Base-by-base conservation (phyloP, 116 monocot species). In the Thalassia testudinum region DNA sequence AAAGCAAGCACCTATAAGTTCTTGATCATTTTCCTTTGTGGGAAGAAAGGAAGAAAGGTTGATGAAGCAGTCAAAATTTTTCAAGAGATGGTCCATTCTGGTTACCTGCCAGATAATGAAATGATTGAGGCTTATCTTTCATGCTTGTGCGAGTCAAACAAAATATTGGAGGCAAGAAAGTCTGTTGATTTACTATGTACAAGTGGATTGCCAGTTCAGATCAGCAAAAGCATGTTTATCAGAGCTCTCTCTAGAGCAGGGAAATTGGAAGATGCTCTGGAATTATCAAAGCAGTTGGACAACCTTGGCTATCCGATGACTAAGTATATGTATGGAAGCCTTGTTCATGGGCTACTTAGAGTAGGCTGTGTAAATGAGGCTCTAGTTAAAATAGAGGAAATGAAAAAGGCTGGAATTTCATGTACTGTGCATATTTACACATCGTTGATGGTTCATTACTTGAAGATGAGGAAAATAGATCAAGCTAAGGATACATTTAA, bases 391-490 rank as follows among this genome's bases (percentile, higher is more conserved):
- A 40, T 81, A 23, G 75, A 80, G 44, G 68, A 49, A 27, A 93
- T 93, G 93, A 74, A 73, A 53, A 76, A 23, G 21, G 68, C 52
- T 44, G 87, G 87, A 0, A 60, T 83, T 20, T 47, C 70, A 12
- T 21, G 58, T 37, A 80, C 80, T 0, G 57, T 57, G 0, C 83
- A 93, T 26, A 78, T 87, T 59, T 66, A 81, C 42, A 93, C 92
- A 47, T 83, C 87, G 8, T 61, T 93, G 13, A 80, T 93, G 18
- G 80, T 75, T 30, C 80, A 93, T 76, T 80, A 73, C 52, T 83
- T 76, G 22, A 73, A 61, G 51, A 70, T 75, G 65, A 75, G 75
- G 45, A 48, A 75, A 52, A 71, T 78, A 30, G 62, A 26, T 7
- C 78, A 69, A 47, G 93, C 87, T 14, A 21, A 64, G 17, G 76